These are phyloP conservation scores for Nannochloris sp. DNA, from an alignment of 139 green algal species.

Conservation along the genomic window DNA sequence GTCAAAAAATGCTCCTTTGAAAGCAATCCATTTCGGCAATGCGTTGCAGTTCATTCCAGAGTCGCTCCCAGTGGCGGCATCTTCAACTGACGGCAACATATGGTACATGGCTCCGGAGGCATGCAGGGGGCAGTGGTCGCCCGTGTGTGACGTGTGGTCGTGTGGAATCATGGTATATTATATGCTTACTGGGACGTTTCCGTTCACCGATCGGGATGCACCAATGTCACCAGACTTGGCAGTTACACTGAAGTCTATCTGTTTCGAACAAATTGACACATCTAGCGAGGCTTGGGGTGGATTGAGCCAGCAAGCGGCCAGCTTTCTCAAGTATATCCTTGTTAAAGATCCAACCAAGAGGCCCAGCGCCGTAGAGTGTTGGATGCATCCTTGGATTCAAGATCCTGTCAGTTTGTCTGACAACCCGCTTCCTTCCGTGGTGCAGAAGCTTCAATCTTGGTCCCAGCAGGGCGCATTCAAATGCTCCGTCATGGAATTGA, in stretches of 20 bases:
- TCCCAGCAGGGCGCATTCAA: conserved; percentile 53
- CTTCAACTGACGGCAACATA: conserved; percentile 73
- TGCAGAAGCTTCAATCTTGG: conserved; percentile 71
- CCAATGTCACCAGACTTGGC: conserved; percentile 20
- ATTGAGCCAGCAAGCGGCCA: conserved; percentile 10
- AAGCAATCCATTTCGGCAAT: conserved; percentile 48
- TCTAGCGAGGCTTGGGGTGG: conserved; percentile 4
- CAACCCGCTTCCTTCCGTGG: conserved; percentile 48
- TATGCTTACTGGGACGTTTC: conserved; percentile 14
- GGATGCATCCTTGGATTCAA: conserved; percentile 67
- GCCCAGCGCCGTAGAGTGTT: conserved; percentile 52
- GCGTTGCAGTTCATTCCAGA: conserved; percentile 35
- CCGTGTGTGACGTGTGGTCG: conserved; percentile 72
- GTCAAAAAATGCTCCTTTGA: conserved; percentile 23
- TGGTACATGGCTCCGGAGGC: conserved; percentile 73
- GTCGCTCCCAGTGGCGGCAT: conserved; percentile 50
- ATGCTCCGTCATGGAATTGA: conserved; percentile 77
- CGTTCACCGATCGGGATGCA: conserved; percentile 18
- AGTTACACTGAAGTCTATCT: conserved; percentile 18
- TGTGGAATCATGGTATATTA: conserved; percentile 70
- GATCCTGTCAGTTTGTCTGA: conserved; percentile 20
- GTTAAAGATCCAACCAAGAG: conserved; percentile 53
- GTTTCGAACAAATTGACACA: conserved; percentile 21
- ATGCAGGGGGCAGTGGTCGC: conserved; percentile 52
- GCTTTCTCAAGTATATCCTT: conserved; percentile 24